These are phyloP conservation scores for Colletotrichum truncatum DNA, from an alignment of 2,329 filamentous ascomycete species.

Conservation along the genomic window DNA sequence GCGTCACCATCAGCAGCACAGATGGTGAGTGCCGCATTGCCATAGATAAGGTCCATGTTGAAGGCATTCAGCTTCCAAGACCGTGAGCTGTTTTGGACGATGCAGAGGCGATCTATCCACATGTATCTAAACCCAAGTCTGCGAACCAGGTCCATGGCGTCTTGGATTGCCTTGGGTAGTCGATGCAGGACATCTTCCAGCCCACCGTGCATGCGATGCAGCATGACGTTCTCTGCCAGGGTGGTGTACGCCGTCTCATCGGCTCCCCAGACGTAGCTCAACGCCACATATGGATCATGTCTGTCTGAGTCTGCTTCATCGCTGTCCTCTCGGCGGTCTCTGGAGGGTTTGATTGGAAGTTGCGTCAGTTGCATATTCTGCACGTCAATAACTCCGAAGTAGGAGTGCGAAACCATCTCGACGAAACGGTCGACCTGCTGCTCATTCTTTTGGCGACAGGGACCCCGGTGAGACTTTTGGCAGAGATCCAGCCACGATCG, in stretches of 20 bases:
- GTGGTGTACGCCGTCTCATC: slow-evolving; percentile 1
- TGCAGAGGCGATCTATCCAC: slow-evolving; percentile 32
- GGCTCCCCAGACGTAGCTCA: slow-evolving; percentile 55
- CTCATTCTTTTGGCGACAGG: not conserved
- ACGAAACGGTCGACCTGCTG: not conserved
- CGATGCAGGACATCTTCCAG: not conserved
- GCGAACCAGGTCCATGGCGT: slow-evolving; percentile 50
- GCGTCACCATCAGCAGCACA: slow-evolving; percentile 42
- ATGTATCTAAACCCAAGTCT: slow-evolving; percentile 27
- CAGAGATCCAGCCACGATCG: slow-evolving; percentile 18
- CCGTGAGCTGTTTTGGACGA: slow-evolving; percentile 27
- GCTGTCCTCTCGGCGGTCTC: not conserved
- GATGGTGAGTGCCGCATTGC: slow-evolving; percentile 53
- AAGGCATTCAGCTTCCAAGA: slow-evolving; percentile 40
- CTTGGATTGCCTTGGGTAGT: slow-evolving; percentile 42
- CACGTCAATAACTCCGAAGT: slow-evolving; percentile 21
- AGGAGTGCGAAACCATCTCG: slow-evolving; percentile 10
- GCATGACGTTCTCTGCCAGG: not conserved
- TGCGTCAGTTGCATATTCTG: slow-evolving; percentile 17
- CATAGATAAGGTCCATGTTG: slow-evolving; percentile 56
- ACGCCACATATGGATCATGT: slow-evolving; percentile 49
- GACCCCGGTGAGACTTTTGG: not conserved
- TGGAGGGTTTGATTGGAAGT: not conserved
- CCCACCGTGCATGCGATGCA: slow-evolving; percentile 5
- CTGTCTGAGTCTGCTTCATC: not conserved